phyloP scores from a whole-genome alignment of 768 basidiomycete genomes.

The Crepidotus variabilis region DNA sequence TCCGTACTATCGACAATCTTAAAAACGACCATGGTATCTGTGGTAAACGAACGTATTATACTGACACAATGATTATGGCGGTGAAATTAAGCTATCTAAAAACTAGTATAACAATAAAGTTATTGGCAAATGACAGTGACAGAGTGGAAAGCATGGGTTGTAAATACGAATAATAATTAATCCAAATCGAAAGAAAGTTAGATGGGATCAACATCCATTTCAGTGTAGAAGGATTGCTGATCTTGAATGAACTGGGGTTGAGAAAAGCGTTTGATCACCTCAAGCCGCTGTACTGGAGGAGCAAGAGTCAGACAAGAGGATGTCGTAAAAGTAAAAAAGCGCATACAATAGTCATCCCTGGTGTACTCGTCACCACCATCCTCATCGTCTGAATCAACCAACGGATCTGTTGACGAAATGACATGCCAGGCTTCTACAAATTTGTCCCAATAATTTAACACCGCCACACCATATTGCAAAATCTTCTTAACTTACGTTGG shows the following conservation, averaged over 20 bases:
- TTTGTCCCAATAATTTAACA: not conserved
- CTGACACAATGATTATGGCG: not conserved
- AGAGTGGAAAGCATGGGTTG: constrained; percentile 1
- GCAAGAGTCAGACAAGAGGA: constrained; percentile 1
- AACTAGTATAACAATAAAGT: constrained; percentile 18
- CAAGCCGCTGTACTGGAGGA: constrained; percentile 51
- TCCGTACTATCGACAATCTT: not conserved
- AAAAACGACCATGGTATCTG: constrained; percentile 1
- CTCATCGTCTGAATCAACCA: constrained; percentile 75
- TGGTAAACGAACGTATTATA: not conserved
- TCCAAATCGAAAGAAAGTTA: constrained; percentile 2
- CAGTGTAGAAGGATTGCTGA: constrained; percentile 10
- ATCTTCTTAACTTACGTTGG: constrained; percentile 47
- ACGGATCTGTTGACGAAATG: constrained; percentile 63
- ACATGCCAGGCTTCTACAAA: constrained; percentile 70
- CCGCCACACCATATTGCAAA: not conserved
- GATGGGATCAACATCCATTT: constrained; percentile 14
- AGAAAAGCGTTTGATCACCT: constrained; percentile 55
- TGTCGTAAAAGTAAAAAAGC: not conserved
- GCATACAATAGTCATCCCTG: constrained; percentile 63
- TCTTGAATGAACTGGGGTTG: constrained; percentile 19
- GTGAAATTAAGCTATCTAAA: not conserved
- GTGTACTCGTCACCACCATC: constrained; percentile 57
- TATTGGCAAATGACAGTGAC: constrained; percentile 4
- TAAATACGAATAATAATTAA: constrained; percentile 1